Conservation (phyloP, 345 rosid genomes). For the Passiflora organensis region DNA sequence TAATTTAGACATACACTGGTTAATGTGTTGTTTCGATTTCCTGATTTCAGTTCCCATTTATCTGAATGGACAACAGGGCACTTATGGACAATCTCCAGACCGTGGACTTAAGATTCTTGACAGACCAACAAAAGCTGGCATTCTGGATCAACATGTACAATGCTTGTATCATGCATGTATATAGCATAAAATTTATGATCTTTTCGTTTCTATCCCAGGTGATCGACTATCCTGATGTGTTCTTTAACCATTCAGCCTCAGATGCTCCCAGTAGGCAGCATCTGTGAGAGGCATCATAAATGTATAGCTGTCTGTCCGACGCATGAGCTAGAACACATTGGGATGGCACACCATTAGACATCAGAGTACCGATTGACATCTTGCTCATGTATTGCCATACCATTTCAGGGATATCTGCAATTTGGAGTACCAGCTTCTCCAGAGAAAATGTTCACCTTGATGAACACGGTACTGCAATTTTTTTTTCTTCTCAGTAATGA, state of each 20-base stretch:
- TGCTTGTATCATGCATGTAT: constrained; percentile 97
- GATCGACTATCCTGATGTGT: constrained; percentile 12
- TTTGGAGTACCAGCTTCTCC: constrained; percentile 75
- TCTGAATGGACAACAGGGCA: constrained; percentile 36
- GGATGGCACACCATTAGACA: background rate
- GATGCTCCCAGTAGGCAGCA: no score
- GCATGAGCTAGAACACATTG: no score
- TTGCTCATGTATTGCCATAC: background rate
- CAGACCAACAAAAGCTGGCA: constrained; percentile 72
- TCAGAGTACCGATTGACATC: background rate
- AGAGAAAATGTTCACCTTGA: constrained; percentile 54
- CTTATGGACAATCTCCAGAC: constrained; percentile 68
- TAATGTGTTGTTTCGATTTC: no score
- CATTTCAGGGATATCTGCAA: constrained; percentile 75
- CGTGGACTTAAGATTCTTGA: constrained; percentile 59
- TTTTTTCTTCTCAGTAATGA: background rate
- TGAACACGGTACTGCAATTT: constrained; percentile 47
- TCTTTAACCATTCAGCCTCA: no score
- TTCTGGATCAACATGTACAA: constrained; percentile 99
- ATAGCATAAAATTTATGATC: background rate
- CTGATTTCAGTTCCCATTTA: no score
- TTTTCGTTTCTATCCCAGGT: background rate
- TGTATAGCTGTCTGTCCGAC: no score
- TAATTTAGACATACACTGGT: no score
- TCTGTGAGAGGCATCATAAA: no score